Percentiles rank a stretch among this genome's conserved stretches.
These are phyloP conservation scores for Starmerella kuoi DNA, from an alignment of 805 yeast genomes.

Conservation along the genomic window DNA sequence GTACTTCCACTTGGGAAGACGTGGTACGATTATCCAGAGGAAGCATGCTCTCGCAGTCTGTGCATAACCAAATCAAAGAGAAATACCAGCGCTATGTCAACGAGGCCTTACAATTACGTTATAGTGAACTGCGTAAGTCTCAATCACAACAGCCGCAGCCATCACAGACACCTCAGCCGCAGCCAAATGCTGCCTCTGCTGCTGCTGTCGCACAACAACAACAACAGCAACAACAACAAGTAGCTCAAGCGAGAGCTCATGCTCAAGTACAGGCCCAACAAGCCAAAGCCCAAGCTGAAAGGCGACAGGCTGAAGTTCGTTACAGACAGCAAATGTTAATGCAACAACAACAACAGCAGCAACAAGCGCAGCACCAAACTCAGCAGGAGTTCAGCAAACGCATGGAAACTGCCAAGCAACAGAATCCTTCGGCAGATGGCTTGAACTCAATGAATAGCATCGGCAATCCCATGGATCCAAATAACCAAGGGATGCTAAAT, in stretches of 20 bases:
- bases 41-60: slow-evolving; percentile 22
- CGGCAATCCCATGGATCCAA: not conserved
- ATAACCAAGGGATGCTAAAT: not conserved
- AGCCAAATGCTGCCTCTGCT: not conserved
- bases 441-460: not conserved
- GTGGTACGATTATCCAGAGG: slow-evolving; percentile 41
- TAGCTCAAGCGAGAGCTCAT: slow-evolving; percentile 18
- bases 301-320: slow-evolving; percentile 10
- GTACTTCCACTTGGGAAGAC: slow-evolving; percentile 70
- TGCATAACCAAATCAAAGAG: slow-evolving; percentile 24
- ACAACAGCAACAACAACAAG: slow-evolving; percentile 20
- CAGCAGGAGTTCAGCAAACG: slow-evolving; percentile 1
- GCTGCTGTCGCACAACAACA: too few species aligned
- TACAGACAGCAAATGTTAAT: slow-evolving; percentile 12
- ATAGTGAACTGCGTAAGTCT: not conserved
- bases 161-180: slow-evolving; percentile 1
- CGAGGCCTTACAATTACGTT: slow-evolving; percentile 24
- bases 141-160: slow-evolving; percentile 5
- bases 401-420: not conserved
- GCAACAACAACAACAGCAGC: slow-evolving; percentile 15
- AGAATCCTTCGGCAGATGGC: not conserved
- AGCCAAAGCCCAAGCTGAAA: slow-evolving; percentile 6
- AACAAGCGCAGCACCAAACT: slow-evolving; percentile 10
- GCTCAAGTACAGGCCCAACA: slow-evolving; percentile 17
- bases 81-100: slow-evolving; percentile 24